A percentile compares a stretch with the other conserved stretches of the same genome.
Evolutionary conservation across 2,329 filamentous ascomycete genomes (phyloP).

Genomic region (Paecilomyces fulvus): DNA sequence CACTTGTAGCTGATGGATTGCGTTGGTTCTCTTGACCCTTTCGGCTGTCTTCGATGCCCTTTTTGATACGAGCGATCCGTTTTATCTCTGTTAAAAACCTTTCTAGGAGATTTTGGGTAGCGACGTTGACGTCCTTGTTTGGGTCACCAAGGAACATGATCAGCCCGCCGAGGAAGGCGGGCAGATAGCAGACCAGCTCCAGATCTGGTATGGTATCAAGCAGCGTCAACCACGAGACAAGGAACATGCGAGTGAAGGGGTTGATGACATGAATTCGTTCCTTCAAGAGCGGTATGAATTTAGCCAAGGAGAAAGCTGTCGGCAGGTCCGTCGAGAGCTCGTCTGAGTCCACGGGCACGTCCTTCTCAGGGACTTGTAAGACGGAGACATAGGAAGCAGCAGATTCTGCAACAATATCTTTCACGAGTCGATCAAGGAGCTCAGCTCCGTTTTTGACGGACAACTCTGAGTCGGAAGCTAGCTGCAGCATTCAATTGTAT

Average conservation of each 20-base stretch:
- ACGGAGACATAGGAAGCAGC: conserved; percentile 91
- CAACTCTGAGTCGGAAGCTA: conserved; percentile 89
- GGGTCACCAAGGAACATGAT: conserved; percentile 87
- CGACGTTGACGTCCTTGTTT: conserved; percentile 88
- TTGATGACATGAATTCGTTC: conserved; percentile 92
- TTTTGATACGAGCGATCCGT: conserved; percentile 85
- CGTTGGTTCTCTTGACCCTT: conserved; percentile 59
- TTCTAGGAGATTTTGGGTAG: conserved; percentile 80
- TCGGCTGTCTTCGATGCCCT: conserved; percentile 79
- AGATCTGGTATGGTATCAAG: conserved; percentile 95
- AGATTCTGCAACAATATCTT: conserved; percentile 92
- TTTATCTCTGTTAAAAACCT: conserved; percentile 90
- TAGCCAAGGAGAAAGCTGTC: conserved; percentile 82
- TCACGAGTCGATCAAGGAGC: conserved; percentile 84
- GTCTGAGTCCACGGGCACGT: conserved; percentile 29
- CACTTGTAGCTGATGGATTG: conserved; percentile 62
- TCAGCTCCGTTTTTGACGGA: conserved; percentile 98
- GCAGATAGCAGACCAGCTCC: conserved; percentile 85
- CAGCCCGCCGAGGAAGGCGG: conserved; percentile 81
- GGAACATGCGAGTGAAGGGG: conserved; percentile 86
- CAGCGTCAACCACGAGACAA: conserved; percentile 92
- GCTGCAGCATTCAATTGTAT: conserved; percentile 42
- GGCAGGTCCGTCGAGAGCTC: conserved; percentile 46
- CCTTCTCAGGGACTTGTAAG: conserved; percentile 55
- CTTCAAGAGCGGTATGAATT: conserved; percentile 87